Percentiles rank a stretch among this genome's conserved stretches.
phyloP scores from a whole-genome alignment of 768 basidiomycete species.

The Pholiota molesta region DNA sequence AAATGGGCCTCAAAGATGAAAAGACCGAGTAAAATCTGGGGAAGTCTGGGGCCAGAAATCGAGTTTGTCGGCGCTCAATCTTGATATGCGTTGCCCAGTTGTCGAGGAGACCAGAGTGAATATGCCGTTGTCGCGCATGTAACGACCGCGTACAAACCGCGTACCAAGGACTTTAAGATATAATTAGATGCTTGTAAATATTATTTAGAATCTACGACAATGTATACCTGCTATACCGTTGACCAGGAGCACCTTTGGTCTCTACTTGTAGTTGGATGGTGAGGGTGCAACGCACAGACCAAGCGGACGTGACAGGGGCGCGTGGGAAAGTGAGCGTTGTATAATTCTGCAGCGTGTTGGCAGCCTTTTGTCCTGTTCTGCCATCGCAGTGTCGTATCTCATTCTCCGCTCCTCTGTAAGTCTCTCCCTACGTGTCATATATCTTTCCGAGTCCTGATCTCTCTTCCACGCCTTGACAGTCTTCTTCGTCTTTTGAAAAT shows the following conservation, averaged over 20 bases:
- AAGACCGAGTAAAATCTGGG: background rate
- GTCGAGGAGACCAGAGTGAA: slow-evolving; percentile 1
- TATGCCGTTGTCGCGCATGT: background rate
- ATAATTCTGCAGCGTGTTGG: slow-evolving; percentile 48
- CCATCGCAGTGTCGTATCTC: slow-evolving; percentile 40
- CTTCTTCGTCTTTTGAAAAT: slow-evolving; percentile 44
- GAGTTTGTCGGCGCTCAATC: background rate
- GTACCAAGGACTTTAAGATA: background rate
- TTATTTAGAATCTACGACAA: no score
- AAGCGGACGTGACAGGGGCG: slow-evolving; percentile 33
- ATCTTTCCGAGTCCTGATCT: slow-evolving; percentile 22
- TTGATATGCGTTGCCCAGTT: background rate
- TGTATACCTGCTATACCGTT: no score
- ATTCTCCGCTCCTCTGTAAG: slow-evolving; percentile 34
- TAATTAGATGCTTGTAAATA: background rate
- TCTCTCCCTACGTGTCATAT: slow-evolving; percentile 28
- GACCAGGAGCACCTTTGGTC: no score
- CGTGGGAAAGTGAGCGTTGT: slow-evolving; percentile 45
- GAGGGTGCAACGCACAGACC: slow-evolving; percentile 43
- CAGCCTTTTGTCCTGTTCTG: slow-evolving; percentile 44
- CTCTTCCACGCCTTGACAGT: slow-evolving; percentile 18
- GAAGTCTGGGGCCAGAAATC: background rate
- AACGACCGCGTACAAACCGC: background rate
- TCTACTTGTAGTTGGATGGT: background rate
- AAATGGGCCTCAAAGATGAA: slow-evolving; percentile 18